Evolutionary conservation across 805 yeast genomes (phyloP), one percentile per base, ranked within the genome.

Genomic region (Ogataea nitratoaversa): DNA sequence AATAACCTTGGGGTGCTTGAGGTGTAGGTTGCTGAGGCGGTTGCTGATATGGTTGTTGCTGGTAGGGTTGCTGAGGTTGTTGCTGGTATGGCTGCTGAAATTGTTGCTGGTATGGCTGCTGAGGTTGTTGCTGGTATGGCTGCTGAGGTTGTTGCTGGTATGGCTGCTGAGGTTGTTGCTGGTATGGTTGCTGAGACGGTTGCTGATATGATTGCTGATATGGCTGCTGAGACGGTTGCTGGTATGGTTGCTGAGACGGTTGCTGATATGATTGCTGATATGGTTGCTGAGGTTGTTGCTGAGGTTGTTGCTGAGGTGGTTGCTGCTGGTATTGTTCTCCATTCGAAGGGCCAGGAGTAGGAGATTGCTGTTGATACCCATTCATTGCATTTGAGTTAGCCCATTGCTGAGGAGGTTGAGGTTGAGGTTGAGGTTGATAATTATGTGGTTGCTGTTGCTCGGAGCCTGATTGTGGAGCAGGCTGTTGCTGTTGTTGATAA

Each of bases 401-500:
- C 25, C 25, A 22, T 22, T 22, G 7, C 25, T 22, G 25, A 22
- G 25, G 25, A 22, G 25, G 25, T 8, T 7, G 25, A 22, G n/a
- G 18, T 14, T 27, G 20, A 22, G 35, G 4, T 8, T 16, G n/a
- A 8, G 25, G 20, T 8, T 16, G n/a, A 8, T 16, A 14, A n/a
- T 9, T n/a, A 14, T n/a, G n/a, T 11, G 18, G 14, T 2, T 23
- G 11, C 19, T n/a, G 27, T 9, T 19, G 34, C 19, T 35, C 31
- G 18, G 22, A 13, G 13, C 14, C 14, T 7, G n/a, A 25, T 16
- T 14, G 29, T 28, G 40, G 30, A 19, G 23, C 40, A 28, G 36
- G 34, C 25, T 29, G 42, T n/a, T 38, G 50, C 22, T 40, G 43
- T 14, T 31, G 46, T 5, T 13, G 48, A 24, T 42, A 46, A 31